Conservation (phyloP, 768 basidiomycete genomes). For the Infundibulicybe gibba region DNA sequence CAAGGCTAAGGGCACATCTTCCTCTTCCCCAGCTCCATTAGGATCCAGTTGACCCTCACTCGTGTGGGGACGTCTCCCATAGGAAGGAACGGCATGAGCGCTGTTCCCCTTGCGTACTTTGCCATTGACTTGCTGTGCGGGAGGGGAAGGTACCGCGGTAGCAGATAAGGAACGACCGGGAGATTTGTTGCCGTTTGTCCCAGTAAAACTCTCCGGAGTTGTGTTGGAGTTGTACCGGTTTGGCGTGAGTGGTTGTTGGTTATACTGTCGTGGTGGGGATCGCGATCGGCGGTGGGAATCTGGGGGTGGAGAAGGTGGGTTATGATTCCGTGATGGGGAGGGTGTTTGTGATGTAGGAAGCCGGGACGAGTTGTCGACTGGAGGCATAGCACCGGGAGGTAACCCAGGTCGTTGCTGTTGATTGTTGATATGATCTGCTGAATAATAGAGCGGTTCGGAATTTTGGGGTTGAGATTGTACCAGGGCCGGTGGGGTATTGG, state of each 20-base stretch:
- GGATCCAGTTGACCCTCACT: conserved; percentile 29
- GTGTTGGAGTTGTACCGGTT: conserved; percentile 24
- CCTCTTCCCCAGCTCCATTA: conserved; percentile 53
- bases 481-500: conserved; percentile 15
- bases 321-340: conserved; percentile 12
- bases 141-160: conserved; percentile 41
- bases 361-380: conserved; percentile 37
- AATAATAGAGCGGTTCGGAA: conserved; percentile 35
- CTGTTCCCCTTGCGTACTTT: conserved; percentile 63
- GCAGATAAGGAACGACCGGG: conserved; percentile 73
- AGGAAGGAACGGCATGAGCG: conserved; percentile 49
- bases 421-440: conserved; percentile 21
- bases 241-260: conserved; percentile 28
- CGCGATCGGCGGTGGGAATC: conserved; percentile 38
- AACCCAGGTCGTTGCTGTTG: conserved; percentile 35
- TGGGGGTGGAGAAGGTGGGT: conserved; percentile 23
- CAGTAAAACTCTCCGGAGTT: conserved; percentile 28
- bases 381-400: conserved; percentile 63
- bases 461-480: conserved; percentile 23
- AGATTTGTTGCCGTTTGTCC: conserved; percentile 23
- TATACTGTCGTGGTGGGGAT: conserved; percentile 46
- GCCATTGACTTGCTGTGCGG: conserved; percentile 39
- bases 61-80: conserved; percentile 37
- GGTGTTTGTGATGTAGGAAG: conserved; percentile 30
- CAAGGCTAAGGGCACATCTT: conserved; percentile 76